A percentile compares a stretch with the other conserved stretches of the same genome.
Evolutionary conservation across 129 eudicot species (phyloP).

Genomic region (Saussurea involucrata): DNA sequence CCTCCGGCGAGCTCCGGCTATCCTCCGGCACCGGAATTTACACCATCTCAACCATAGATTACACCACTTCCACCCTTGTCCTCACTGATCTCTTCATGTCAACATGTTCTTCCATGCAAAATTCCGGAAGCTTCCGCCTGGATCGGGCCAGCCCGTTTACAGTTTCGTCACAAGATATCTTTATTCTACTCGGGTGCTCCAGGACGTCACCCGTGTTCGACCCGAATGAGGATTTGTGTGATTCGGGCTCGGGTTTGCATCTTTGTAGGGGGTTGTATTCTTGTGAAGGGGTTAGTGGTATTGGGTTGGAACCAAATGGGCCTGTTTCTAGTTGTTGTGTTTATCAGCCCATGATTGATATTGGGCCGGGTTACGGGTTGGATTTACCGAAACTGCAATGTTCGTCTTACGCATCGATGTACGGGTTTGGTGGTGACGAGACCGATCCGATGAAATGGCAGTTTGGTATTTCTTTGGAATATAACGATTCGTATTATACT

Average conservation of each 20-base stretch:
- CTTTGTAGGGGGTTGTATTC: conserved; percentile 70
- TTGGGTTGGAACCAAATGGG: conserved; percentile 66
- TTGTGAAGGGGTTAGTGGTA: conserved; percentile 59
- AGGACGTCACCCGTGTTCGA: conserved; percentile 69
- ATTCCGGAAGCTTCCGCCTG: conserved; percentile 63
- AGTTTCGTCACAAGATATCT: conserved; percentile 35
- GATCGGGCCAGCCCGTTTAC: conserved; percentile 54
- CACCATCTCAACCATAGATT: conserved; percentile 55
- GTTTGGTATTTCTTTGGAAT: conserved; percentile 62
- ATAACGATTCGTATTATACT: conserved; percentile 48
- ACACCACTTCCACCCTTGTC: conserved; percentile 41
- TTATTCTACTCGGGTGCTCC: conserved; percentile 70
- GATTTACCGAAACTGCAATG: conserved; percentile 76
- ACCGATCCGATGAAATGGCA: conserved; percentile 78
- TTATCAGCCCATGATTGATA: conserved; percentile 46
- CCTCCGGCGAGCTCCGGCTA: conserved; percentile 44
- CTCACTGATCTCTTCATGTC: conserved; percentile 68
- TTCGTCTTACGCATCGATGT: conserved; percentile 63
- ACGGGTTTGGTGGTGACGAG: conserved; percentile 75
- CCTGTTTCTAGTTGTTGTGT: conserved; percentile 68
- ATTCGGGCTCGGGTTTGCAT: conserved; percentile 64
- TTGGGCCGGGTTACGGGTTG: conserved; percentile 45
- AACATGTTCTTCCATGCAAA: conserved; percentile 75
- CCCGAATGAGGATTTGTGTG: conserved; percentile 50
- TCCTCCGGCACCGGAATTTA: conserved; percentile 54